Evolutionary conservation across 1,139 yeast genomes (phyloP).

Genomic region (Scheffersomyces titani): DNA sequence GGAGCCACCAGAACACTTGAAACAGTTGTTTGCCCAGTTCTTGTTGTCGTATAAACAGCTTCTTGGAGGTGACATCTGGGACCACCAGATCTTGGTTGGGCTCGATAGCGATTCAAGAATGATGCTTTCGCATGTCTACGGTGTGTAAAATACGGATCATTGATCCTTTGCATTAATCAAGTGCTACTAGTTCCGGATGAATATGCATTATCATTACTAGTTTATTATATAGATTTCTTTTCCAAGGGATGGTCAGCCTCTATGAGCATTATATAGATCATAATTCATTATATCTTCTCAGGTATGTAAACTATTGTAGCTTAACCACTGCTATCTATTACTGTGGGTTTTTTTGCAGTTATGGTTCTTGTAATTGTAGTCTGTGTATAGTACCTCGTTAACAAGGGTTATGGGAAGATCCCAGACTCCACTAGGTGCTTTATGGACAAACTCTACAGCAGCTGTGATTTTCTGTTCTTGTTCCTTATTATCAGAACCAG

Average conservation of each 20-base stretch:
- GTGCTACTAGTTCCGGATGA: neutral
- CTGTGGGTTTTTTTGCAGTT: neutral
- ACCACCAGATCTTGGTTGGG: constrained; percentile 30
- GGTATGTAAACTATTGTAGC: neutral
- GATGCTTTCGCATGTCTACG: constrained; percentile 22
- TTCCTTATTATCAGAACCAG: constrained; percentile 19
- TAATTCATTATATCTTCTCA: neutral
- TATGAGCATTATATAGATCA: neutral
- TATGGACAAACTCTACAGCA: constrained; percentile 40
- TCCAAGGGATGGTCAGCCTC: neutral
- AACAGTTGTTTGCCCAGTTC: constrained; percentile 45
- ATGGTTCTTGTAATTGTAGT: constrained; percentile 6
- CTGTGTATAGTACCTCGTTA: constrained; percentile 61
- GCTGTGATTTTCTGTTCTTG: constrained; percentile 11
- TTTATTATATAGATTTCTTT: neutral
- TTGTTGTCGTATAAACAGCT: constrained; percentile 48
- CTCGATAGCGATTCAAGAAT: constrained; percentile 34
- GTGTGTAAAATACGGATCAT: constrained; percentile 13
- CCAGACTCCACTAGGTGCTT: constrained; percentile 78
- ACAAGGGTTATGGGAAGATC: constrained; percentile 77
- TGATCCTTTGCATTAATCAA: neutral
- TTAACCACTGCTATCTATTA: neutral
- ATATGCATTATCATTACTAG: neutral
- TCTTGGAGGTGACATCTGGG: constrained; percentile 46
- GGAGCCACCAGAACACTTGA: constrained; percentile 50